Evolutionary conservation across 768 basidiomycete genomes (phyloP), one percentile per base, ranked within the genome.

Genomic region (Hygrocybe coccinea): DNA sequence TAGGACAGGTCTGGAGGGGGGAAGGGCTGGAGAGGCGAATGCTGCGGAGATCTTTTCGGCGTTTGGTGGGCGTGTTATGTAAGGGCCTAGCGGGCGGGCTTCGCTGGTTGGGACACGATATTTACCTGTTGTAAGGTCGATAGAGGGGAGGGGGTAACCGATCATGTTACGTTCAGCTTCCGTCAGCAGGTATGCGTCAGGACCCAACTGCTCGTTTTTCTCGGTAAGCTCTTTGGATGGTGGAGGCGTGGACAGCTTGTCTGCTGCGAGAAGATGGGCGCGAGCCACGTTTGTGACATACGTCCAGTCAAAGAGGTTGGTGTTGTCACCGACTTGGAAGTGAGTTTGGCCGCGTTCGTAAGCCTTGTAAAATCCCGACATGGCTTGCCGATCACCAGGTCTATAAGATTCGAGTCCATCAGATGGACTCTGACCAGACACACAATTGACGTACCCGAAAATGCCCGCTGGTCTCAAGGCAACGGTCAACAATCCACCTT

Each of bases 261-360:
- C 95, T 19, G 90, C 87, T 10, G 97, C 97, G 50, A 98, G 82
- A 12, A 99, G 74, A 68, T 99, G 97, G 3, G 94, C 95, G 63
- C 88, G 82, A 1, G 94, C 95, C 58, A 95, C 86, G 68, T 99
- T 99, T 52, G 85, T 92, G 62, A 98, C 92, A 66, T 97, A 97
- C 5, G 95, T 97, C 83, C 89, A 94, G 71, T 98, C 97, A 64
- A 91, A 93, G 3, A 98, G 72, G 68, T 98, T 98, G 59, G 80
- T 84, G 72, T 97, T 97, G 72, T 88, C 78, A 36, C 97, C 97
- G 60, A 99, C 85, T 70, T 97, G 95, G 77, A 91, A 89, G 61
- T 90, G 85, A 0, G 92, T 93, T 69, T 97, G 89, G 15, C 84
- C 83, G 43, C 83, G 79, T 64, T 87, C 78, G 69, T 91, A 87